Percentiles rank a stretch among this genome's conserved stretches.
Evolutionary conservation across 2,329 filamentous ascomycete genomes (phyloP).

Genomic region (Aspergillus aculeatus): DNA sequence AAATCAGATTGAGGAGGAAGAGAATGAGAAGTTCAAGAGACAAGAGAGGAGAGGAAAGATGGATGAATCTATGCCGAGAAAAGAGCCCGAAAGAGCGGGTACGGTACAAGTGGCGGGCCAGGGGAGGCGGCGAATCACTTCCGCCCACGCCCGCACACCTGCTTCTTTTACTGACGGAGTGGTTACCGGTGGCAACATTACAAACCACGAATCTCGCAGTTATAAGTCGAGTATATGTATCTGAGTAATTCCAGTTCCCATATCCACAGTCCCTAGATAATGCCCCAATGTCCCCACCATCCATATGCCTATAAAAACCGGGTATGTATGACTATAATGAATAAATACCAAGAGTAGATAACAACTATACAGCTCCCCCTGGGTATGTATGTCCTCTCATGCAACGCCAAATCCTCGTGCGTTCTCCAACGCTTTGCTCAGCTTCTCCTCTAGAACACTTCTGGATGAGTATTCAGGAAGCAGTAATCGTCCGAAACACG

Average conservation of each 20-base stretch:
- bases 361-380: conserved; percentile 1
- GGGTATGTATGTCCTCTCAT: conserved; percentile 36
- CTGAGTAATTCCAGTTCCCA: no score
- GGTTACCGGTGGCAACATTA: no score
- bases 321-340: background rate
- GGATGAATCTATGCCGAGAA: background rate
- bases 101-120: conserved; percentile 10
- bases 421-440: conserved; percentile 85
- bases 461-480: conserved; percentile 76
- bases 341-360: background rate
- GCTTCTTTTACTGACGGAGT: no score
- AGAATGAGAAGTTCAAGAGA: conserved; percentile 10
- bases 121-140: background rate
- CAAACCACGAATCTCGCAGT: no score
- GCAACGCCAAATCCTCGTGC: conserved; percentile 85
- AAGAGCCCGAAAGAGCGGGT: background rate
- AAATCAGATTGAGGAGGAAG: conserved; percentile 1
- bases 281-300: no score
- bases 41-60: background rate
- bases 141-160: background rate
- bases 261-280: no score
- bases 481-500: conserved; percentile 86
- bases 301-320: background rate
- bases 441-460: conserved; percentile 68
- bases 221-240: no score